phyloP scores from a whole-genome alignment of 768 basidiomycete genomes.

The Panaeolus papilionaceus region DNA sequence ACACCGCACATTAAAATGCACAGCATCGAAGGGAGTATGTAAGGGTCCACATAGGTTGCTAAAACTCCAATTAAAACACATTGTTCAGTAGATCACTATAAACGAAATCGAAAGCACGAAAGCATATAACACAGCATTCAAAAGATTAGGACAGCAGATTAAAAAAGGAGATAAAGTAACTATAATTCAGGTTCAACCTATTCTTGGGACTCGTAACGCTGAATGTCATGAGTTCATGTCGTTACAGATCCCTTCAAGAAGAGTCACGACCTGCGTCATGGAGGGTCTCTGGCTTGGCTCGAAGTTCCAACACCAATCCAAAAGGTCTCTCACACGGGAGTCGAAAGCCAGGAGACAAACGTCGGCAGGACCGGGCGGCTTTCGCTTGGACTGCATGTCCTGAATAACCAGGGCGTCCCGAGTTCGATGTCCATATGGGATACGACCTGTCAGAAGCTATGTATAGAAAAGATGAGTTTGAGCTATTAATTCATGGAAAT shows the following conservation, averaged over 20 bases:
- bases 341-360: slow-evolving; percentile 19
- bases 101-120: background rate
- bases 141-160: background rate
- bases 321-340: slow-evolving; percentile 22
- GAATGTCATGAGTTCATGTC: background rate
- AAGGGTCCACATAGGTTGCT: too few species aligned
- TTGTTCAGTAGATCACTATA: background rate
- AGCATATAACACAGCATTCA: background rate
- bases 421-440: slow-evolving; percentile 30
- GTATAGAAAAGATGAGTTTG: background rate
- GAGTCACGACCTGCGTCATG: slow-evolving; percentile 27
- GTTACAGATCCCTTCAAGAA: slow-evolving; percentile 25
- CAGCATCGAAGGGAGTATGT: background rate
- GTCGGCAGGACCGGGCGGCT: slow-evolving; percentile 27
- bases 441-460: slow-evolving; percentile 32
- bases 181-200: background rate
- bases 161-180: background rate
- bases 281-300: slow-evolving; percentile 25
- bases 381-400: slow-evolving; percentile 28
- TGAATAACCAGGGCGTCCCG: slow-evolving; percentile 30
- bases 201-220: too few species aligned
- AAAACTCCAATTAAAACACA: too few species aligned
- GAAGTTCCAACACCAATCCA: slow-evolving; percentile 33
- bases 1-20: background rate
- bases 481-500: background rate